A percentile compares a stretch with the other conserved stretches of the same genome.
These are phyloP conservation scores for Aspergillus mulundensis DNA, from an alignment of 495 filamentous ascomycete species.

Conservation along the genomic window DNA sequence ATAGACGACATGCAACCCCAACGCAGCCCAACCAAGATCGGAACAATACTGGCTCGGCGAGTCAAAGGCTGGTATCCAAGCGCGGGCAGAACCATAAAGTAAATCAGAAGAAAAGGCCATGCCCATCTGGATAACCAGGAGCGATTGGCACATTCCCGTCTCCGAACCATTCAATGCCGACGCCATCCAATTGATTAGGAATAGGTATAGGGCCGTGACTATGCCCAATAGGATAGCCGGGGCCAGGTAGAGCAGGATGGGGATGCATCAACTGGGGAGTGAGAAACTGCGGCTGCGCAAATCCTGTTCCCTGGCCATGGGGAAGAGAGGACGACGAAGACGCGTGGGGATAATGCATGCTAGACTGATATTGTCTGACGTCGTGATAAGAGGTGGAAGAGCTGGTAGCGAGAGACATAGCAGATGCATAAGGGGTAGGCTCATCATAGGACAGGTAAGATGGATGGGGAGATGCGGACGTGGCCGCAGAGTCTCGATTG, in stretches of 20 bases:
- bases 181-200: not conserved
- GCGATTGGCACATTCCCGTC: not conserved
- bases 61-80: not conserved
- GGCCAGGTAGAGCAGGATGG: not conserved
- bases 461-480: not conserved
- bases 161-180: not conserved
- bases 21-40: not conserved
- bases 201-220: not conserved
- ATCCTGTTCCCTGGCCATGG: not conserved
- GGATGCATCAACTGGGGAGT: not conserved
- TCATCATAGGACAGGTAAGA: not conserved
- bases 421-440: not conserved
- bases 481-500: not conserved
- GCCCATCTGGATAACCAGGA: not conserved
- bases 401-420: not conserved
- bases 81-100: not conserved
- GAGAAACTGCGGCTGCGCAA: not conserved
- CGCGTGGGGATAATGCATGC: slow-evolving; percentile 1
- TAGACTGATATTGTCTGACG: not conserved
- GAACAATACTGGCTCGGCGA: not conserved
- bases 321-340: not conserved
- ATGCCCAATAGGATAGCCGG: not conserved
- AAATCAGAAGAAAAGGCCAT: not conserved
- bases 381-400: not conserved
- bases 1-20: not conserved